Evolutionary conservation across 2,329 filamentous ascomycete species (phyloP).

Genomic region (Pseudogymnoascus sp.): DNA sequence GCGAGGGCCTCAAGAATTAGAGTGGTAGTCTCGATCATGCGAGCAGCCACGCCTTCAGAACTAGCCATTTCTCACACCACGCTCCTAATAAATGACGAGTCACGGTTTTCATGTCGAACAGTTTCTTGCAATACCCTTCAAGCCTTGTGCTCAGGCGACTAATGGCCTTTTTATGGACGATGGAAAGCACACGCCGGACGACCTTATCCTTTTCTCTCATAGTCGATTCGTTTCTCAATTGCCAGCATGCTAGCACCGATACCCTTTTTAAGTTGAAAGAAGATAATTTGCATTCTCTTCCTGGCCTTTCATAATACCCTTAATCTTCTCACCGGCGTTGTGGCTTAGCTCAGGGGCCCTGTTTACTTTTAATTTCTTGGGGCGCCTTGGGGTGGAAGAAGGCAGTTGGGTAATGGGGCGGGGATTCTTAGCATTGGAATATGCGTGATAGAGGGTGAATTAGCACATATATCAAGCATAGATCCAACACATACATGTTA

Average conservation of each 20-base stretch:
- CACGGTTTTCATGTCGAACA: background rate
- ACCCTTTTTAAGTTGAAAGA: background rate
- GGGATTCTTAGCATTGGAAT: background rate
- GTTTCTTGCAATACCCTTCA: background rate
- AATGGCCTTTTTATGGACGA: background rate
- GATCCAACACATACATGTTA: background rate
- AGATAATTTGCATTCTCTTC: background rate
- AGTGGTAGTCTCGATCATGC: background rate
- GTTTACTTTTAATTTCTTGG: background rate
- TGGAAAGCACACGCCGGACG: background rate
- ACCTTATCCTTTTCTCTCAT: background rate
- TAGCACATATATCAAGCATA: background rate
- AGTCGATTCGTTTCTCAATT: background rate
- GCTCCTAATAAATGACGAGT: background rate
- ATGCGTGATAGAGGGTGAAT: background rate
- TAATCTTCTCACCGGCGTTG: background rate
- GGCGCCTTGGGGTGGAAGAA: background rate
- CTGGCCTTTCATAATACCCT: background rate
- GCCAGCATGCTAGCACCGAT: background rate
- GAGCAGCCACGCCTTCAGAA: background rate
- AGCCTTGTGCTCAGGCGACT: background rate
- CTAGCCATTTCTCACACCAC: background rate
- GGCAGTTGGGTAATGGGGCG: background rate
- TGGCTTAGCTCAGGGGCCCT: background rate
- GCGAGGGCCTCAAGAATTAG: background rate